These are phyloP conservation scores for Aspergillus hiratsukae DNA, from an alignment of 2,329 filamentous ascomycete genomes.

Conservation along the genomic window DNA sequence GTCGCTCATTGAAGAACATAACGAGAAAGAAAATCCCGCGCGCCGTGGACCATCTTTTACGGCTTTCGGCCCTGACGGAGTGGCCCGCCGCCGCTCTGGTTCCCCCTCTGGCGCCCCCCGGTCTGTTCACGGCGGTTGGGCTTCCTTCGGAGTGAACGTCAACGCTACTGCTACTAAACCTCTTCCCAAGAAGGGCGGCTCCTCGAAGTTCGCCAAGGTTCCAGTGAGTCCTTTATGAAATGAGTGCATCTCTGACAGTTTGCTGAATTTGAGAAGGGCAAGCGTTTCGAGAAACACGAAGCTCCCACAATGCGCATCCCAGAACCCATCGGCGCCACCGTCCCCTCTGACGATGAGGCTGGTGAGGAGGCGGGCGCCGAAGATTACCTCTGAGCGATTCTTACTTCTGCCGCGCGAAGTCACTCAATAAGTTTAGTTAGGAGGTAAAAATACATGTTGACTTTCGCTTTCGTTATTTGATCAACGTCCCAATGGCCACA, in stretches of 20 bases:
- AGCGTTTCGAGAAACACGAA: constrained; percentile 16
- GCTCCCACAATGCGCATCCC: constrained; percentile 15
- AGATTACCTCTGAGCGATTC: constrained; percentile 12
- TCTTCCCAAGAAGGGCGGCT: constrained; percentile 2
- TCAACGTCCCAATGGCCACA: background rate
- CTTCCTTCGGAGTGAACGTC: constrained; percentile 10
- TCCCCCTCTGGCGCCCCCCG: constrained; percentile 8
- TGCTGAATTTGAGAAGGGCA: constrained; percentile 15
- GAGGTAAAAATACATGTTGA: background rate
- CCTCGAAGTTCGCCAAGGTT: constrained; percentile 24
- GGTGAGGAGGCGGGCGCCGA: constrained; percentile 17
- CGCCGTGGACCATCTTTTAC: constrained; percentile 12
- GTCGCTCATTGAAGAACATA: constrained; percentile 14
- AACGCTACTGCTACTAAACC: background rate
- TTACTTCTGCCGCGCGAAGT: background rate
- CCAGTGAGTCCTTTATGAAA: constrained; percentile 8
- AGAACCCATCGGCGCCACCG: constrained; percentile 12
- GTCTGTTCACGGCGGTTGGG: constrained; percentile 14
- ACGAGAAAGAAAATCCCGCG: constrained; percentile 3
- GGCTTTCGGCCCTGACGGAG: constrained; percentile 18
- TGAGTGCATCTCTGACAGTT: background rate
- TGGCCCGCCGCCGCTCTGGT: constrained; percentile 10
- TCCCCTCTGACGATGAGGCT: constrained; percentile 19
- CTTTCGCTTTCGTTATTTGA: background rate
- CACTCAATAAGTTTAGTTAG: background rate